Evolutionary conservation across 345 rosid genomes (phyloP).

Genomic region (Pistacia integerrima): DNA sequence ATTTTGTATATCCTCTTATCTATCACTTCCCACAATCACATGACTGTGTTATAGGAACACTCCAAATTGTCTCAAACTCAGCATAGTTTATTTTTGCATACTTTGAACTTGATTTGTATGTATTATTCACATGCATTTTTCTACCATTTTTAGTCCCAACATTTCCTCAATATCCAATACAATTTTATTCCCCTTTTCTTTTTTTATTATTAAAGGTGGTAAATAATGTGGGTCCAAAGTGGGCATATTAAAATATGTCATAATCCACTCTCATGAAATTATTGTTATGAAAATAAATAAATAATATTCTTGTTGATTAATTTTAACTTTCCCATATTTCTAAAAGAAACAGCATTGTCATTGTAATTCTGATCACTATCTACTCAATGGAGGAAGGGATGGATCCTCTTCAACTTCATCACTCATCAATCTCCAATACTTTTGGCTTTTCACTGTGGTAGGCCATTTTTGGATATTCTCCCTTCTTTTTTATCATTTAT

Average conservation of each 20-base stretch:
- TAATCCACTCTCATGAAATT: too few relatives aligned
- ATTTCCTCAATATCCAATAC: conserved; percentile 3
- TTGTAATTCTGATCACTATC: conserved; percentile 13
- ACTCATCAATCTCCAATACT: conserved; percentile 9
- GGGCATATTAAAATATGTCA: neutral
- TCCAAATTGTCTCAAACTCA: neutral
- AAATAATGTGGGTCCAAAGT: conserved; percentile 1
- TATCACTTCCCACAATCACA: neutral
- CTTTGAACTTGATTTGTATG: neutral
- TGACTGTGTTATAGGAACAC: neutral
- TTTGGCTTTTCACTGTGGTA: conserved; percentile 15
- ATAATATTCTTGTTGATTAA: too few relatives aligned
- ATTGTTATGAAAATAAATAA: too few relatives aligned
- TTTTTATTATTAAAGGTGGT: neutral
- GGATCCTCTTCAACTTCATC: neutral
- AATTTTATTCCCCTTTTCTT: neutral
- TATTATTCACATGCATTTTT: conserved; percentile 26
- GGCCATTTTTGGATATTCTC: conserved; percentile 19
- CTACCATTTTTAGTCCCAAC: conserved; percentile 7
- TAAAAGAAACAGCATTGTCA: conserved; percentile 23
- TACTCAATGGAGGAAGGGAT: neutral
- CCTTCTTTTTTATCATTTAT: too few relatives aligned
- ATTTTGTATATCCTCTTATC: neutral
- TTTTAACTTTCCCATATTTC: conserved; percentile 30
- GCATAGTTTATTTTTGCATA: neutral